These are phyloP conservation scores for Paraphoma chrysanthemicola DNA, from an alignment of 2,329 filamentous ascomycete species.

Conservation along the genomic window DNA sequence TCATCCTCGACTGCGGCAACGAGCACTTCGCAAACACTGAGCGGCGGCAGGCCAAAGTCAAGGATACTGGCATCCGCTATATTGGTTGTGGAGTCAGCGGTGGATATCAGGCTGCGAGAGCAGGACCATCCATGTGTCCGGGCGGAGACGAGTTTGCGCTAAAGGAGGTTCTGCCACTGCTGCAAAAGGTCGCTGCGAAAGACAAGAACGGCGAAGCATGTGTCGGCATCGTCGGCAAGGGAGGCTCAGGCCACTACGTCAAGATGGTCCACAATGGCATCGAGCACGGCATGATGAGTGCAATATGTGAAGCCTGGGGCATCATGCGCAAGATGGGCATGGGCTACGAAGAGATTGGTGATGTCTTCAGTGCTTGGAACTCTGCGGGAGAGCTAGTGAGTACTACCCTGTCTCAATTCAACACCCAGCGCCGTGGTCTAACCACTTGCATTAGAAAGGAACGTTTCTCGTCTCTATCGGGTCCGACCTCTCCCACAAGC, in stretches of 20 bases:
- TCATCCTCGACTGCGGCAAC: conserved; percentile 73
- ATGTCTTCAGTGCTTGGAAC: conserved; percentile 68
- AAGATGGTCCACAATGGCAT: conserved; percentile 82
- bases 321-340: conserved; percentile 67
- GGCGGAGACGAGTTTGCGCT: conserved; percentile 66
- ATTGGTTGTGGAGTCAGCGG: conserved; percentile 73
- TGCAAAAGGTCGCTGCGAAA: conserved; percentile 68
- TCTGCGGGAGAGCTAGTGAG: conserved; percentile 61
- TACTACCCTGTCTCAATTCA: conserved; percentile 6
- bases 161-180: conserved; percentile 65
- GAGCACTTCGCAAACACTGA: conserved; percentile 72
- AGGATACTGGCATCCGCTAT: conserved; percentile 66
- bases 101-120: conserved; percentile 71
- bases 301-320: conserved; percentile 69
- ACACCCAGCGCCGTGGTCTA: neutral
- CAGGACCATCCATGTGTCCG: conserved; percentile 72
- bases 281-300: conserved; percentile 74
- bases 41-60: conserved; percentile 64
- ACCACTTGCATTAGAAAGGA: conserved; percentile 43
- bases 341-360: conserved; percentile 65
- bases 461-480: conserved; percentile 71
- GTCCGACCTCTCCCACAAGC: conserved; percentile 64
- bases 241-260: conserved; percentile 72
- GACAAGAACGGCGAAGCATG: conserved; percentile 66
- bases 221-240: conserved; percentile 65